Percentiles rank a stretch among this genome's conserved stretches.
phyloP scores from a whole-genome alignment of 441 rosid species.

The Populus tomentosa region DNA sequence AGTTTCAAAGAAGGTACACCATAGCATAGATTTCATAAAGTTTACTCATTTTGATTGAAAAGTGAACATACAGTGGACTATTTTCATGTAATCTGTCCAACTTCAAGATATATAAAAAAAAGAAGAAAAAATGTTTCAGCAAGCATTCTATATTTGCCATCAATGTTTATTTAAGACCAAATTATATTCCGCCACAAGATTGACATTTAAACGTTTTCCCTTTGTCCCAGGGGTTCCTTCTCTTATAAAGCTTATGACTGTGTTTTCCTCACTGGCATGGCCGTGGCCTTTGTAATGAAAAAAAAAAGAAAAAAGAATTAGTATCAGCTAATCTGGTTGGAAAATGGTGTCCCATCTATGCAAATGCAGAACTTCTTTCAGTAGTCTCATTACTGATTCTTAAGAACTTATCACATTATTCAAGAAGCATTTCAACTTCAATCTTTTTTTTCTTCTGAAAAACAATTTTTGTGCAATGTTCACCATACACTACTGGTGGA shows the following conservation, averaged over 20 bases:
- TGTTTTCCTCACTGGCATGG: background rate
- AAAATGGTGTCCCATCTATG: too few relatives aligned
- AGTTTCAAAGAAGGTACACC: background rate
- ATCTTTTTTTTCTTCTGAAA: background rate
- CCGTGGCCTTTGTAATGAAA: background rate
- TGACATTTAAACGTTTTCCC: background rate
- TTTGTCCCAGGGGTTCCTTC: background rate
- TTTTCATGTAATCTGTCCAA: background rate
- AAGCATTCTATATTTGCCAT: background rate
- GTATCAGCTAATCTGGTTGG: too few relatives aligned
- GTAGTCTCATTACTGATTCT: too few relatives aligned
- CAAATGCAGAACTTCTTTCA: too few relatives aligned
- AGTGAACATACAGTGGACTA: background rate
- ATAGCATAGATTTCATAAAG: background rate
- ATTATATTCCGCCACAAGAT: background rate
- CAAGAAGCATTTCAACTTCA: background rate
- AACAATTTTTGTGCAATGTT: background rate
- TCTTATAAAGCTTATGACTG: background rate
- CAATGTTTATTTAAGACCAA: background rate
- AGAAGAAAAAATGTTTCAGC: background rate
- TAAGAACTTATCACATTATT: background rate
- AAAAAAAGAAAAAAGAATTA: too few relatives aligned
- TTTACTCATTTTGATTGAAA: background rate
- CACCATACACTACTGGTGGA: background rate
- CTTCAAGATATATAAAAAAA: background rate